Evolutionary conservation across 306 rosid species (phyloP).

Genomic region (Quercus ilex): DNA sequence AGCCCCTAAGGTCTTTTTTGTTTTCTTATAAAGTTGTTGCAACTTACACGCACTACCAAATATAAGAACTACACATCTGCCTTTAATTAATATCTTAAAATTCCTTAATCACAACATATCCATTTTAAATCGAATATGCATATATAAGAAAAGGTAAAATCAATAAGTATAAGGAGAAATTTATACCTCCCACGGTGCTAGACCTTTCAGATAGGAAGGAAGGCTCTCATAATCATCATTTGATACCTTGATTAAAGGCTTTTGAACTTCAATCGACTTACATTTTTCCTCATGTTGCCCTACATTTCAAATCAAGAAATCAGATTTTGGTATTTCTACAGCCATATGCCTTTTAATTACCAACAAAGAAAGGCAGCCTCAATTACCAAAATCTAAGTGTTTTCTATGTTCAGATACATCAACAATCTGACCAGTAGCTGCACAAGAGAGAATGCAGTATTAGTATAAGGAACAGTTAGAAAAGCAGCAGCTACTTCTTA

Average conservation of each 20-base stretch:
- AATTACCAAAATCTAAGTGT: conserved; percentile 29
- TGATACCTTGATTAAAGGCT: conserved; percentile 37
- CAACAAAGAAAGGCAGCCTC: conserved; percentile 5
- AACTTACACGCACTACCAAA: background rate
- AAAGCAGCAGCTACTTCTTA: background rate
- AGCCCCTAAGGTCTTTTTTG: background rate
- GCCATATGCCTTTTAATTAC: background rate
- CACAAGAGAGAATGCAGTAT: background rate
- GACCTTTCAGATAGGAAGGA: conserved; percentile 74
- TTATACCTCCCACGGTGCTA: conserved; percentile 89
- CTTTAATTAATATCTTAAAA: background rate
- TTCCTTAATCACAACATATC: background rate
- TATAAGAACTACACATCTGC: background rate
- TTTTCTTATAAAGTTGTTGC: background rate
- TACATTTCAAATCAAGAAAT: conserved; percentile 9
- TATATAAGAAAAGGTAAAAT: background rate
- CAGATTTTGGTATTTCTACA: background rate
- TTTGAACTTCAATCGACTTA: conserved; percentile 31
- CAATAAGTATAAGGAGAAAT: conserved; percentile 15
- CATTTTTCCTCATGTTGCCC: conserved; percentile 34
- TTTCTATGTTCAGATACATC: conserved; percentile 28
- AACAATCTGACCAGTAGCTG: conserved; percentile 31
- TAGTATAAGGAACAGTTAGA: background rate
- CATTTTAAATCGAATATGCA: background rate
- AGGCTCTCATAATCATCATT: conserved; percentile 71